These are phyloP conservation scores for Fusarium bactridioides DNA, from an alignment of 2,329 filamentous ascomycete species.

Conservation along the genomic window DNA sequence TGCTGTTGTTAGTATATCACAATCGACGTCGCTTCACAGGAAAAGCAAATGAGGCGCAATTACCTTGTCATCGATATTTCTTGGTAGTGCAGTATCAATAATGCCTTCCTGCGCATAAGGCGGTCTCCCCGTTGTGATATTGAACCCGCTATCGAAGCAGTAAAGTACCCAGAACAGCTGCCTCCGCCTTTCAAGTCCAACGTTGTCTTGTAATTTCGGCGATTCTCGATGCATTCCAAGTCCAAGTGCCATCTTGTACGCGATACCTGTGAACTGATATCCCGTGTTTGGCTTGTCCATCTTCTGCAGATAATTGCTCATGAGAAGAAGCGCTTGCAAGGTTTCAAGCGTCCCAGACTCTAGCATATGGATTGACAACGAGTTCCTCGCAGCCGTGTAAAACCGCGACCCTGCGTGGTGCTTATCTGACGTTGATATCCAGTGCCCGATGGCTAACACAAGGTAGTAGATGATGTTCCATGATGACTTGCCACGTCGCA, in stretches of 20 bases:
- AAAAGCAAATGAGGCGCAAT: rapidly evolving
- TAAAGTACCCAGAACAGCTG: background rate
- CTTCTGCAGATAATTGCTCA: background rate
- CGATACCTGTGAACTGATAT: background rate
- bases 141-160: background rate
- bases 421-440: background rate
- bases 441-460: background rate
- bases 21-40: too few species aligned
- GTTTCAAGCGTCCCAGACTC: background rate
- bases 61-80: background rate
- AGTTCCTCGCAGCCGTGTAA: background rate
- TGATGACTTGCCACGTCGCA: background rate
- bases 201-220: background rate
- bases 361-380: background rate
- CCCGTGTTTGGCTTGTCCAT: background rate
- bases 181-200: background rate
- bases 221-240: background rate
- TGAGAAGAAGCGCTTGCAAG: background rate
- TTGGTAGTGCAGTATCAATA: background rate
- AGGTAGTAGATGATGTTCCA: background rate
- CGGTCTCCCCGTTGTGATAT: background rate
- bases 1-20: background rate
- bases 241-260: background rate
- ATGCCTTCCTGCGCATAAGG: background rate
- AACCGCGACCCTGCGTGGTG: background rate